Evolutionary conservation across 768 basidiomycete genomes (phyloP).

Genomic region (Suillus sp.): DNA sequence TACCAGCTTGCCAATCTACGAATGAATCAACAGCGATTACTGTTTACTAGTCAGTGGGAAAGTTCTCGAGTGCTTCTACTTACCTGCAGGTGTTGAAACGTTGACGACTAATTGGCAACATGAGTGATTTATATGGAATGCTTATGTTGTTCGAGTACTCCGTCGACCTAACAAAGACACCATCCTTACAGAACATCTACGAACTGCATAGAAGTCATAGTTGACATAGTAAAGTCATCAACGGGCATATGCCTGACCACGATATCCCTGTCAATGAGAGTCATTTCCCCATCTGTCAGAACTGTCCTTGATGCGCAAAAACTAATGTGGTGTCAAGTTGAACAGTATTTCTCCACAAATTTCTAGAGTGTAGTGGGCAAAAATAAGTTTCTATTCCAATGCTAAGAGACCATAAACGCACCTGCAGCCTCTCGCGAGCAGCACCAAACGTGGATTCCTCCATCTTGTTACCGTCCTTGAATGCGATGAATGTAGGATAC

Average conservation of each 20-base stretch:
- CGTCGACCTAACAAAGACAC: not conserved
- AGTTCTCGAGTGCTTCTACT: too few relatives aligned
- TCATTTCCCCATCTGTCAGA: not conserved
- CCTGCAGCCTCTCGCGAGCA: constrained; percentile 4
- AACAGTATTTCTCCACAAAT: constrained; percentile 8
- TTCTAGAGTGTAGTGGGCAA: not conserved
- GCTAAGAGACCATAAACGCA: not conserved
- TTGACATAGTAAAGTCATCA: not conserved
- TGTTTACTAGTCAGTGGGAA: too few relatives aligned
- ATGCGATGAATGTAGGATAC: constrained; percentile 12
- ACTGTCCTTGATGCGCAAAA: not conserved
- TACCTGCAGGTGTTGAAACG: too few relatives aligned
- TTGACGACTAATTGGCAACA: too few relatives aligned
- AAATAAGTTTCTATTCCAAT: not conserved
- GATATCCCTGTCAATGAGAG: not conserved
- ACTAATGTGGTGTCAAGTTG: not conserved
- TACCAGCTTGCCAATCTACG: too few relatives aligned
- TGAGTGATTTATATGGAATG: too few relatives aligned
- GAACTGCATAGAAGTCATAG: not conserved
- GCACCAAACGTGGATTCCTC: constrained; percentile 5
- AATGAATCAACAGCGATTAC: too few relatives aligned
- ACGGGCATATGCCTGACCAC: not conserved
- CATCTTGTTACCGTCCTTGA: constrained; percentile 11
- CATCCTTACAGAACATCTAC: not conserved
- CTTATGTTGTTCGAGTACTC: too few relatives aligned